Evolutionary conservation across 1,284 basidiomycete genomes (phyloP), one percentile per base, ranked within the genome.

Genomic region (Chalciporus sp.): DNA sequence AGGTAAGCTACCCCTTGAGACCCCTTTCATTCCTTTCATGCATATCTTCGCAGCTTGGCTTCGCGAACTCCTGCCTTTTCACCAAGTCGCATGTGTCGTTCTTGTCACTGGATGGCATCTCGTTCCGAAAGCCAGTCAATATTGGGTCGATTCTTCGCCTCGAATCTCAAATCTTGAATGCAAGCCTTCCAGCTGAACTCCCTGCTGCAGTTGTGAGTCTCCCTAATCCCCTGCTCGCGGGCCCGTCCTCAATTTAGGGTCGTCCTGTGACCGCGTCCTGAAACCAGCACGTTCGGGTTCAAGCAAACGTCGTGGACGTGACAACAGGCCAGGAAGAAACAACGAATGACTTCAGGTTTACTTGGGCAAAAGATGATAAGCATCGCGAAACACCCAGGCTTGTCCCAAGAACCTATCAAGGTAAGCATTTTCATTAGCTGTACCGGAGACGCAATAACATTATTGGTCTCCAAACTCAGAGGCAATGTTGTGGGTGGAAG

Each of bases 401-500:
- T 20, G 82, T 92, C 1, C 90, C 90, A 2, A 80, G 77, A 66
- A 88, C 86, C 1, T 90, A 89, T 64, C 74, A 79, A 73, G 86
- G 86, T 84, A 58, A 14, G 76, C 16, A 17, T 29, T 20, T 40
- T 23, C 16, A 26, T 20, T 37, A 3, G n/a, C 35, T 3, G 16
- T 37, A 16, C 6, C 2, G 16, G 37, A 23, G 6, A 9, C 40
- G 4, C 51, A 12, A 12, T 29, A 17, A 48, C 42, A 33, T 35
- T 26, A 55, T 53, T 45, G 10, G 19, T 51, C 49, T 49, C 20
- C 49, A 23, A 29, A 37, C 47, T 39, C 70, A 84, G 91, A 92
- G 69, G 84, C 88, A 3, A 93, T 94, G 90, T 72, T 84, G 40
- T 93, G 88, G 84, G 73, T 93, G 27, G 90, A 93, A 69, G 90